Percentiles rank a stretch among this genome's conserved stretches.
Evolutionary conservation across 192 early-diverging fungal species (phyloP).

Genomic region (Rhizophagus prolifer): DNA sequence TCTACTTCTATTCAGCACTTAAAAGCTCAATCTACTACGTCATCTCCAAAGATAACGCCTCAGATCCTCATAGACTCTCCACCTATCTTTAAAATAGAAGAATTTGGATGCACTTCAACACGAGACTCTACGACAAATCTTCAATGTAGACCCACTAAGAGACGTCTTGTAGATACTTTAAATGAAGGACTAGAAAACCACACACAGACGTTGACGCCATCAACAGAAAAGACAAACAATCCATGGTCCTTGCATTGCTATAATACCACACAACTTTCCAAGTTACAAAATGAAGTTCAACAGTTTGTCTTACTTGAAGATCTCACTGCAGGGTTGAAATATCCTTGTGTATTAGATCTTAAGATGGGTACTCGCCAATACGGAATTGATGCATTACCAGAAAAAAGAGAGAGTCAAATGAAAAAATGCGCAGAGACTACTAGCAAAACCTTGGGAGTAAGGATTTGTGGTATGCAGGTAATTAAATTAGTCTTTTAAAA

Average conservation of each 20-base stretch:
- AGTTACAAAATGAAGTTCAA: slow-evolving; percentile 22
- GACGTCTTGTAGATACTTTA: neutral
- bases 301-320: slow-evolving; percentile 95
- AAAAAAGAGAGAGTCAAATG: slow-evolving; percentile 86
- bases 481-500: neutral
- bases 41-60: neutral
- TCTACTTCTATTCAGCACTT: neutral
- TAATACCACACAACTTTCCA: neutral
- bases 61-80: neutral
- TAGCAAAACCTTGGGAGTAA: slow-evolving; percentile 86
- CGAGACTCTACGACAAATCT: neutral
- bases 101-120: neutral
- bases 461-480: slow-evolving; percentile 98
- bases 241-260: slow-evolving; percentile 28
- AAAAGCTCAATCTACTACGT: neutral
- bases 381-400: slow-evolving; percentile 80
- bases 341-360: slow-evolving; percentile 94
- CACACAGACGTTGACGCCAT: neutral
- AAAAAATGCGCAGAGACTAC: slow-evolving; percentile 92
- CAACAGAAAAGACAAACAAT: neutral
- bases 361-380: slow-evolving; percentile 99
- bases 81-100: neutral
- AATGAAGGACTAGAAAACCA: neutral
- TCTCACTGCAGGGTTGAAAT: slow-evolving; percentile 83
- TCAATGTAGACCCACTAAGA: neutral